phyloP scores from a whole-genome alignment of 2,329 filamentous ascomycete genomes.

The Colletotrichum tabaci region DNA sequence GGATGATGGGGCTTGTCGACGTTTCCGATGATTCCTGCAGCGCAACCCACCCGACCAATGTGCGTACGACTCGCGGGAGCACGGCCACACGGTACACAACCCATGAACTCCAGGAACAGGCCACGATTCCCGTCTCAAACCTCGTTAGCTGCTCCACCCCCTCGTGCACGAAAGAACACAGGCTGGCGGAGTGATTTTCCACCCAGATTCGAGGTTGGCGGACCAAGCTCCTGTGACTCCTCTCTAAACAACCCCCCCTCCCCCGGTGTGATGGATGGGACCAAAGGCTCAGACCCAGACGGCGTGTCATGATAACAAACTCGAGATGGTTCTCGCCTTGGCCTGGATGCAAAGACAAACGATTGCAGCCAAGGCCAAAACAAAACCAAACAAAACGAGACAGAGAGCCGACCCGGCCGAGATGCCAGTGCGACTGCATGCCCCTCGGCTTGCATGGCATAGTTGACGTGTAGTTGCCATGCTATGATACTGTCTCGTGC shows the following conservation, averaged over 20 bases:
- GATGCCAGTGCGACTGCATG: slow-evolving; percentile 21
- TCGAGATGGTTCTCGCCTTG: neutral
- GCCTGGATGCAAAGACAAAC: neutral
- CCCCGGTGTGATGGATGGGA: neutral
- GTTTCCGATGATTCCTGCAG: slow-evolving; percentile 30
- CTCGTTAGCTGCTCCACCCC: neutral
- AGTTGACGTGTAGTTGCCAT: slow-evolving; percentile 2
- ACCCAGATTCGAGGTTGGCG: slow-evolving; percentile 2
- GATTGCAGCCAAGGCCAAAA: neutral
- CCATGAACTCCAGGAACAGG: slow-evolving; percentile 4
- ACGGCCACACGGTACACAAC: neutral
- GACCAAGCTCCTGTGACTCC: slow-evolving; percentile 12
- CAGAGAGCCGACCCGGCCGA: slow-evolving; percentile 11
- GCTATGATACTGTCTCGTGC: neutral
- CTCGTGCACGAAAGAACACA: no score
- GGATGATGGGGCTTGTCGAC: slow-evolving; percentile 18
- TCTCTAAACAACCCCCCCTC: neutral
- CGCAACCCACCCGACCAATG: slow-evolving; percentile 16
- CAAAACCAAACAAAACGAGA: slow-evolving; percentile 1
- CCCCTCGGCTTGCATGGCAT: slow-evolving; percentile 1
- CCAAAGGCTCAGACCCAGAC: slow-evolving; percentile 11
- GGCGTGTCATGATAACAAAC: neutral
- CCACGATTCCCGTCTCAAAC: slow-evolving; percentile 4
- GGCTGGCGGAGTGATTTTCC: neutral
- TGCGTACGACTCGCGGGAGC: slow-evolving; percentile 18